Evolutionary conservation across 176 grass and related monocot species (phyloP).

Genomic region (Musa itinerans): DNA sequence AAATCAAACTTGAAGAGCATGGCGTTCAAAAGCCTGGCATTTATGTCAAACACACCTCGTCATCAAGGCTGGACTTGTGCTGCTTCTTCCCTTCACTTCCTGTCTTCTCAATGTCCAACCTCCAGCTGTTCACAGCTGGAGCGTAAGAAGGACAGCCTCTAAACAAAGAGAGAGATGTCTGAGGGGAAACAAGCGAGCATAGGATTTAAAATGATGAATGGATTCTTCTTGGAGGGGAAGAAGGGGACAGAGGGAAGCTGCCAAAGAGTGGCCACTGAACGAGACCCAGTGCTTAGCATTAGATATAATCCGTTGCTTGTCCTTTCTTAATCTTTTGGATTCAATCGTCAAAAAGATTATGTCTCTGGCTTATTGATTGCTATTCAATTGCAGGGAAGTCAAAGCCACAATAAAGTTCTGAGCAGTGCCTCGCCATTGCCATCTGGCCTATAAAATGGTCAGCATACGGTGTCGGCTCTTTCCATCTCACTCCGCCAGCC

Average conservation of each 20-base stretch:
- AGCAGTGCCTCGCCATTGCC: background rate
- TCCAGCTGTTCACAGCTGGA: conserved; percentile 4
- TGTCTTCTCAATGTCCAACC: background rate
- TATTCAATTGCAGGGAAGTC: background rate
- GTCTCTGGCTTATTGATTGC: no score
- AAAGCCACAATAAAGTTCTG: background rate
- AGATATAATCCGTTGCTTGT: no score
- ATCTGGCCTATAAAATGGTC: background rate
- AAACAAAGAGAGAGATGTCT: background rate
- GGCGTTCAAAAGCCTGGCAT: no score
- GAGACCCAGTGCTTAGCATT: no score
- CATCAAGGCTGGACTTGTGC: no score
- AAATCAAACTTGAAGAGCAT: no score
- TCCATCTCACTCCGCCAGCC: background rate
- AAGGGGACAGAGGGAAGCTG: no score
- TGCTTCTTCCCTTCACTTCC: background rate
- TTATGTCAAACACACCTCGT: no score
- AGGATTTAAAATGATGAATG: no score
- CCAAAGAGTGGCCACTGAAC: no score
- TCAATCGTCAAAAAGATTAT: background rate
- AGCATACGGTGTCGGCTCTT: background rate
- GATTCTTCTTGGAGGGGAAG: no score
- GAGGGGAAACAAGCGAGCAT: no score
- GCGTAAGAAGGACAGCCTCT: background rate
- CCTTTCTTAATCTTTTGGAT: background rate